phyloP scores from a whole-genome alignment of 1,139 yeast species.

The Saccharomyces hybrid region DNA sequence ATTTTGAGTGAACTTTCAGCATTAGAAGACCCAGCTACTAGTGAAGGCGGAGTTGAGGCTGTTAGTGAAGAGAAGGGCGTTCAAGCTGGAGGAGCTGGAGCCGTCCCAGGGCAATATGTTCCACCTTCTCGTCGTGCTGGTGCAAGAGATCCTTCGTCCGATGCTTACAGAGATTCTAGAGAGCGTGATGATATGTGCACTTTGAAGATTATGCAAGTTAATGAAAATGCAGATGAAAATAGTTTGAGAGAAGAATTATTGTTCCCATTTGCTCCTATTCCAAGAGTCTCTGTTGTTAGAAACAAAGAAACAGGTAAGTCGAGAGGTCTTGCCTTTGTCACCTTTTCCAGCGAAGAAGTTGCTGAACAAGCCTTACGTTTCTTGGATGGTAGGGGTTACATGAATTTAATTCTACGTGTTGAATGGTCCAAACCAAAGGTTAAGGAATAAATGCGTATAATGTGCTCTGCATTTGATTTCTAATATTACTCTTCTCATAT shows the following conservation, averaged over 20 bases:
- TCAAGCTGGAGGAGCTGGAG: slow-evolving; percentile 23
- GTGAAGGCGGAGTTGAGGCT: slow-evolving; percentile 31
- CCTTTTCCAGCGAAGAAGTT: slow-evolving; percentile 57
- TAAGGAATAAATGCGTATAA: slow-evolving; percentile 4
- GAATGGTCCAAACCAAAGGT: slow-evolving; percentile 47
- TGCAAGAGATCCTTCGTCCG: slow-evolving; percentile 40
- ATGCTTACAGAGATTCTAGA: slow-evolving; percentile 42
- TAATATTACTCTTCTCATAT: slow-evolving; percentile 6
- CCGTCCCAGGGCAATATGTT: slow-evolving; percentile 42
- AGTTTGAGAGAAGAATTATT: slow-evolving; percentile 70
- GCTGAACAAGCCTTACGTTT: slow-evolving; percentile 76
- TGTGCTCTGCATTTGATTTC: slow-evolving; percentile 3
- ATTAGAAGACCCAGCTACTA: slow-evolving; percentile 35
- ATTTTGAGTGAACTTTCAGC: slow-evolving; percentile 57
- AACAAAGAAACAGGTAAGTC: slow-evolving; percentile 92
- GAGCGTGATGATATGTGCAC: slow-evolving; percentile 82
- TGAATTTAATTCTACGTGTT: slow-evolving; percentile 77
- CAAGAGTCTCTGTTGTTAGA: slow-evolving; percentile 78
- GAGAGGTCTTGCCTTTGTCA: slow-evolving; percentile 95
- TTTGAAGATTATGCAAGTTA: slow-evolving; percentile 85
- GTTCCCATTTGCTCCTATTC: slow-evolving; percentile 65
- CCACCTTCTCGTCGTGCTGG: slow-evolving; percentile 61
- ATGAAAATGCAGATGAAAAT: slow-evolving; percentile 76
- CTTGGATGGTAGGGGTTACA: slow-evolving; percentile 88
- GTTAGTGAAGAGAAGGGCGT: slow-evolving; percentile 29